Evolutionary conservation across 225 moss, liverwort and hornwort species (phyloP).

Genomic region (Takakia lepidozioides): DNA sequence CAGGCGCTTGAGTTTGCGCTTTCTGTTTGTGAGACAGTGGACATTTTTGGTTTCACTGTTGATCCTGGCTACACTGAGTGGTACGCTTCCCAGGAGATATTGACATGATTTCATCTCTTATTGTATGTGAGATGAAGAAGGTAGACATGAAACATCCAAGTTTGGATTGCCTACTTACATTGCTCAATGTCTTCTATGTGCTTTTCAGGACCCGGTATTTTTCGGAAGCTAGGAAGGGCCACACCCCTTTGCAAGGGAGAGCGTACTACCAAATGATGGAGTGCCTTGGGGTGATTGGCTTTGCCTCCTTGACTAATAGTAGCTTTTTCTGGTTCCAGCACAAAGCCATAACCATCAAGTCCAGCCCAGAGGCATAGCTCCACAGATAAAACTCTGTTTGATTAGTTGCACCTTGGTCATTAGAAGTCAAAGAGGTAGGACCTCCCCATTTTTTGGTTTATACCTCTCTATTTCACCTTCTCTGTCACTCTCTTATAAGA

Average conservation of each 20-base stretch:
- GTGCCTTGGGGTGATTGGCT: constrained; percentile 38
- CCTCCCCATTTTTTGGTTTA: background rate
- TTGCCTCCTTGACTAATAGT: background rate
- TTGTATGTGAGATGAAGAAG: too few relatives aligned
- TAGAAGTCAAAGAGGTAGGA: background rate
- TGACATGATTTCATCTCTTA: too few relatives aligned
- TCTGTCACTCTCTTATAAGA: too few relatives aligned
- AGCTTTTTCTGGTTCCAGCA: too few relatives aligned
- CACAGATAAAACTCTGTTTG: too few relatives aligned
- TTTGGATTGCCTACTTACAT: too few relatives aligned
- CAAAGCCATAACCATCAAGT: too few relatives aligned
- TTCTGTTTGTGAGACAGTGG: constrained; percentile 42
- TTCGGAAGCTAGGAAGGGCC: constrained; percentile 46
- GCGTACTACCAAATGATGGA: constrained; percentile 59
- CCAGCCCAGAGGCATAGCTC: too few relatives aligned
- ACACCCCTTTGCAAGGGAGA: constrained; percentile 51
- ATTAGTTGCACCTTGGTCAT: too few relatives aligned
- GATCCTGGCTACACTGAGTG: constrained; percentile 50
- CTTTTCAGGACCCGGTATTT: constrained; percentile 51
- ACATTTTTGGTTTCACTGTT: constrained; percentile 49
- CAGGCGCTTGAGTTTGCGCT: constrained; percentile 43
- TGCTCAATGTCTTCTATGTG: background rate
- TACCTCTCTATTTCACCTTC: background rate
- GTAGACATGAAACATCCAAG: too few relatives aligned
- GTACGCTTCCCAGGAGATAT: too few relatives aligned